A percentile compares a stretch with the other conserved stretches of the same genome.
Conservation (phyloP, 1,284 basidiomycete genomes). For the Ganoderma multipileum region DNA sequence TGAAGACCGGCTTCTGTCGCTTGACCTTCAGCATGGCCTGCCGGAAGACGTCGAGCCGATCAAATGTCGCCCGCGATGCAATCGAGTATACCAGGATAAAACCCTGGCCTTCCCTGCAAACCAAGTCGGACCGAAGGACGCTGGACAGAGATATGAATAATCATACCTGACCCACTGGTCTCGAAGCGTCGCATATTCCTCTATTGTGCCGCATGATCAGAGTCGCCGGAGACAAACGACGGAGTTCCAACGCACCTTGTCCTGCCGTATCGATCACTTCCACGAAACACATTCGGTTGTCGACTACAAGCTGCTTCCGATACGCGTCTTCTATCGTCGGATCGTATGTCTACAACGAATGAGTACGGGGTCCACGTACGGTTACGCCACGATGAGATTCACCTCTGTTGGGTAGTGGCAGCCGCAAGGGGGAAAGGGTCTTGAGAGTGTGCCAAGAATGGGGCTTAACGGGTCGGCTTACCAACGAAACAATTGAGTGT, state of each 20-base stretch:
- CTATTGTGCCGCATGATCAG: conserved; percentile 48
- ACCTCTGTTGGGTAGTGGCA: conserved; percentile 32
- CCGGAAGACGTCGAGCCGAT: conserved; percentile 93
- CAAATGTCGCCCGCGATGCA: conserved; percentile 92
- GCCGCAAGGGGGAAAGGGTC: conserved; percentile 20
- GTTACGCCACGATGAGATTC: conserved; percentile 5
- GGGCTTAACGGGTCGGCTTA: conserved; percentile 42
- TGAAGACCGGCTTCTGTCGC: conserved; percentile 84
- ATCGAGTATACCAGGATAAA: conserved; percentile 99
- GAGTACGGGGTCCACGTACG: conserved; percentile 6
- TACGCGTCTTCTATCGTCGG: conserved; percentile 97
- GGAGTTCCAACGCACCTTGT: conserved; percentile 69
- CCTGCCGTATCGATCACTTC: conserved; percentile 95
- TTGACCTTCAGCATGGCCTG: conserved; percentile 95
- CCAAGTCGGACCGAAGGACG: conserved; percentile 23
- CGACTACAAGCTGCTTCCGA: conserved; percentile 90
- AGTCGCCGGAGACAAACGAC: conserved; percentile 24
- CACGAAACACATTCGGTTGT: conserved; percentile 90
- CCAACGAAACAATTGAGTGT: conserved; percentile 94
- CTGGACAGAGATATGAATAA: conserved; percentile 9
- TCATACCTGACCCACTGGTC: conserved; percentile 98
- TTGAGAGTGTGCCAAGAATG: conserved; percentile 32
- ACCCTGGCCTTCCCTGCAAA: conserved; percentile 91
- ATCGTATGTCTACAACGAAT: conserved; percentile 73
- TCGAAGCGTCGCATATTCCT: conserved; percentile 96